These are phyloP conservation scores for Quercus rubra DNA, from an alignment of 306 rosid genomes.

Conservation along the genomic window DNA sequence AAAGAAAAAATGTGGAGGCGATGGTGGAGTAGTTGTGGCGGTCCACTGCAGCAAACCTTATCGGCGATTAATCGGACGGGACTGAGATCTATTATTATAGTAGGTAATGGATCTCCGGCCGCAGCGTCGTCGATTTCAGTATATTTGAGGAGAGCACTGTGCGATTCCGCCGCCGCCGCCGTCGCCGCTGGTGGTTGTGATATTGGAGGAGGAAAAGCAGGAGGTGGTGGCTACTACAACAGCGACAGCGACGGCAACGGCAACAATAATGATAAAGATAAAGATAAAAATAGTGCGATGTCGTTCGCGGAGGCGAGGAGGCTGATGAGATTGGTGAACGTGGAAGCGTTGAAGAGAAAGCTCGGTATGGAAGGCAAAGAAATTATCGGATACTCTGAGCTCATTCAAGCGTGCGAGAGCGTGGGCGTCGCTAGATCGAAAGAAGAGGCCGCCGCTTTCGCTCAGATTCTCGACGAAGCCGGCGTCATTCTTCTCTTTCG, in stretches of 20 bases:
- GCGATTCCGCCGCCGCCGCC: background rate
- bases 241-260: background rate
- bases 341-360: constrained; percentile 64
- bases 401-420: constrained; percentile 70
- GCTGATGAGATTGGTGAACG: constrained; percentile 91
- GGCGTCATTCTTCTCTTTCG: constrained; percentile 84
- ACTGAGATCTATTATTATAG: background rate
- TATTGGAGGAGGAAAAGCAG: background rate
- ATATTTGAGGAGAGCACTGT: background rate
- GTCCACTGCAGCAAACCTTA: constrained; percentile 11
- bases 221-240: background rate
- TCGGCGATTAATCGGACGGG: background rate
- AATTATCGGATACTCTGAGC: constrained; percentile 61
- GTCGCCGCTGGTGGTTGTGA: background rate
- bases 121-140: background rate
- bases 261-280: background rate
- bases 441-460: constrained; percentile 72
- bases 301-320: constrained; percentile 70
- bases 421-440: constrained; percentile 67
- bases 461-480: constrained; percentile 85
- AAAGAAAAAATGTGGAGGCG: constrained; percentile 14
- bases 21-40: constrained; percentile 5
- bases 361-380: constrained; percentile 76
- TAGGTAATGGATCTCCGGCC: background rate
- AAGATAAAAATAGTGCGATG: constrained; percentile 26